phyloP scores from a whole-genome alignment of 768 basidiomycete species.

The Termitomyces heimii region DNA sequence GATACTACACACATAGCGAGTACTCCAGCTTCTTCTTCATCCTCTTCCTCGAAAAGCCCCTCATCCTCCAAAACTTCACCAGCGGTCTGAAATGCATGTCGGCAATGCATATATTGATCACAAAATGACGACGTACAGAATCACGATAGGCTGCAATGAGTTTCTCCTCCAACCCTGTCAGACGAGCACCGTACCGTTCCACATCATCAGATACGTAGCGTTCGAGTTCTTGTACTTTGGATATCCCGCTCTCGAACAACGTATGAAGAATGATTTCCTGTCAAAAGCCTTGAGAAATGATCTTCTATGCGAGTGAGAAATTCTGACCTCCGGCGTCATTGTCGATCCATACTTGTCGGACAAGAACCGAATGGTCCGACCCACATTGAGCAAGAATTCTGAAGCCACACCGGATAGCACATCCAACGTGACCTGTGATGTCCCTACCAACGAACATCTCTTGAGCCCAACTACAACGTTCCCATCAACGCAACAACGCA shows the following conservation, averaged over 20 bases:
- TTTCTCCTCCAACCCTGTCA: slow-evolving; percentile 82
- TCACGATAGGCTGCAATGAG: slow-evolving; percentile 80
- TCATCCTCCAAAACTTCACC: slow-evolving; percentile 54
- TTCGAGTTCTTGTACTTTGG: slow-evolving; percentile 74
- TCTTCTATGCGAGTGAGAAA: neutral
- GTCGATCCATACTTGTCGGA: slow-evolving; percentile 73
- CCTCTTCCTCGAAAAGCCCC: slow-evolving; percentile 58
- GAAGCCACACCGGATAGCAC: slow-evolving; percentile 71
- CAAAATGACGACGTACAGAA: slow-evolving; percentile 40
- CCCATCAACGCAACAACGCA: slow-evolving; percentile 25
- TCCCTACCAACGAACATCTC: slow-evolving; percentile 35
- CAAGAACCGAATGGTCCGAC: slow-evolving; percentile 76
- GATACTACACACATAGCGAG: slow-evolving; percentile 44
- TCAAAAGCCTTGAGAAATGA: slow-evolving; percentile 1
- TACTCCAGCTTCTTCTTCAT: slow-evolving; percentile 47
- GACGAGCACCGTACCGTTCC: slow-evolving; percentile 68
- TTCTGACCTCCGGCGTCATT: slow-evolving; percentile 83
- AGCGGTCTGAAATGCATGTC: slow-evolving; percentile 26
- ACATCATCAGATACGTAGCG: slow-evolving; percentile 88
- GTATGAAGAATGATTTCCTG: slow-evolving; percentile 94
- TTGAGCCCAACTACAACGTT: neutral
- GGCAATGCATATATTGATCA: neutral
- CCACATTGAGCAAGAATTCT: slow-evolving; percentile 82
- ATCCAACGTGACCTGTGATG: slow-evolving; percentile 72
- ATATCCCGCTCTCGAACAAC: slow-evolving; percentile 82